A percentile compares a stretch with the other conserved stretches of the same genome.
These are phyloP conservation scores for Gracilariopsis chorda DNA, from an alignment of 23 red algal genomes.

Conservation along the genomic window DNA sequence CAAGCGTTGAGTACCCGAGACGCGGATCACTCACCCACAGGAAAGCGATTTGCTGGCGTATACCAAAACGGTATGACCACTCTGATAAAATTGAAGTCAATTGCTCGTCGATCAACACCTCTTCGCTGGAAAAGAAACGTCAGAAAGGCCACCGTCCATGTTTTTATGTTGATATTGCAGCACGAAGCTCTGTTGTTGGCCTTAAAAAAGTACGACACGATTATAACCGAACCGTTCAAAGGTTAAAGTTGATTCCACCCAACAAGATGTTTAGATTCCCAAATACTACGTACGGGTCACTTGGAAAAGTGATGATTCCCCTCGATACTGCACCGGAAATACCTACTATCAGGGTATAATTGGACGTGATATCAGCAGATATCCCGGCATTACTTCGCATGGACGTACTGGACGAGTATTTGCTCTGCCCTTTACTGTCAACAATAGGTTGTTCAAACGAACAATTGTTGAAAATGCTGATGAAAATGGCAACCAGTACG, in stretches of 20 bases:
- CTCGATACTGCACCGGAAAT: background rate
- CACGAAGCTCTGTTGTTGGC: background rate
- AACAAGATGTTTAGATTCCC: background rate
- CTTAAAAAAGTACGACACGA: background rate
- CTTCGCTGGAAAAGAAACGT: no score
- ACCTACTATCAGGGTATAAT: background rate
- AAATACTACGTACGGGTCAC: background rate
- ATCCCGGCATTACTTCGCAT: conserved; percentile 6
- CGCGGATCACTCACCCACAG: no score
- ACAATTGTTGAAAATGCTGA: background rate
- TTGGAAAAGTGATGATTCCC: background rate
- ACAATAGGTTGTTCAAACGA: background rate
- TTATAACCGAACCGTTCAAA: background rate
- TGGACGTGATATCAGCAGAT: conserved; percentile 1
- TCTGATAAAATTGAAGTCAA: no score
- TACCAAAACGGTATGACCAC: no score
- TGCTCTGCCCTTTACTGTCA: background rate
- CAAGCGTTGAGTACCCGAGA: no score
- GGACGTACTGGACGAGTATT: conserved; percentile 15
- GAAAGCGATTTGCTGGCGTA: no score
- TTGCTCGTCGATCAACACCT: no score
- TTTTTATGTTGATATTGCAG: conserved; percentile 3
- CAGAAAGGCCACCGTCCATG: background rate
- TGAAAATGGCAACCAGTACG: background rate
- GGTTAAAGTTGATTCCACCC: background rate